Evolutionary conservation across 78 protist genomes (phyloP).

Genomic region (Dictyostelium brefeldianum): DNA sequence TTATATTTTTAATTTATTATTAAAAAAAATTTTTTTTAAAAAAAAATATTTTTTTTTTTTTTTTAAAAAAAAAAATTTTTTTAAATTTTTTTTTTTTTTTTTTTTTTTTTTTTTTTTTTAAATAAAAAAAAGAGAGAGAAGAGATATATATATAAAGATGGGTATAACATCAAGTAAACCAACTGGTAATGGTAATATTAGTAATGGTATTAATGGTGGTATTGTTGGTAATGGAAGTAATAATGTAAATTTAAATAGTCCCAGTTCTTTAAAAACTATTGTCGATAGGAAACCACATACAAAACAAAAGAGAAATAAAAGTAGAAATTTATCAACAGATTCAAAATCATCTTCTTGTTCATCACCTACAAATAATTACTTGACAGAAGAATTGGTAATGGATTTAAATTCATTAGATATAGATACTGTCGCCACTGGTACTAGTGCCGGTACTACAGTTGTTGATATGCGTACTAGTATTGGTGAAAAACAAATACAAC

Average conservation of each 20-base stretch:
- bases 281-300: neutral
- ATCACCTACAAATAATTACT: constrained; percentile 1
- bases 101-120: neutral
- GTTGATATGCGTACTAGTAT: neutral
- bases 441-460: neutral
- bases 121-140: neutral
- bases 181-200: neutral
- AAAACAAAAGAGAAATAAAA: neutral
- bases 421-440: neutral
- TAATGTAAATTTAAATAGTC: neutral
- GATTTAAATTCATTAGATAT: neutral
- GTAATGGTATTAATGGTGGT: neutral
- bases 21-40: neutral
- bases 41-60: neutral
- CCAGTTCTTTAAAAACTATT: neutral
- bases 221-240: neutral
- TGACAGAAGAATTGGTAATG: neutral
- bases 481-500: neutral
- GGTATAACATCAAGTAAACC: constrained; percentile 27
- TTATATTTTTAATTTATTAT: neutral
- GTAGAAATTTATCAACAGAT: constrained; percentile 14
- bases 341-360: constrained; percentile 18
- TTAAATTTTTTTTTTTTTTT: neutral
- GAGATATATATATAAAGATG: neutral
- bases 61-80: constrained; percentile 4